Base-by-base conservation (phyloP, 75 land plant species). In the Sequoia sempervirens region DNA sequence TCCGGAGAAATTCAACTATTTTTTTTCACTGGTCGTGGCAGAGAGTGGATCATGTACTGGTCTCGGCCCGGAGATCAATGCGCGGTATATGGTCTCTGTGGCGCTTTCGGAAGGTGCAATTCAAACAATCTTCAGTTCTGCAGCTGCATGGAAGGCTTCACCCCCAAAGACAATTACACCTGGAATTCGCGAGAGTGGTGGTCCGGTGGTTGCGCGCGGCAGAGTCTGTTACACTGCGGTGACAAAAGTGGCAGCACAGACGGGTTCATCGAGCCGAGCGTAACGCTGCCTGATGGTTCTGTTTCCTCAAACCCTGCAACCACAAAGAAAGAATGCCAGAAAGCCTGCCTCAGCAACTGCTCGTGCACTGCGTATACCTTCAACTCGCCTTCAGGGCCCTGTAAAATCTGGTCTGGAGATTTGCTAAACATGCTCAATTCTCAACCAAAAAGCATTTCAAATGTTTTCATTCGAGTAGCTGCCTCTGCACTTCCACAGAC, bases 291-390 rank as follows among this genome's bases (percentile, higher is more conserved):
- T 37, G 45, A 1, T 15, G 17, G 5, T 2, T 45, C 7, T 8
- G 46, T 5, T 41, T 38, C 34, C 14, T 30, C 36, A 5, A 30
- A 69, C 34, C 34, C n/a, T 23, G 45, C 79, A 20, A 0, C 32
- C 2, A 54, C 88, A 82, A 14, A 30, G 73, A 69, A 69, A 9
- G 73, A 69, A 0, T 93, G 94, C 54, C 69, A 87, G 85, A 58
- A 83, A 15, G 52, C 83, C 37, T 93, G 92, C 70, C 72, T 83
- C 50, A 74, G 36, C 13, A 83, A 88, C 34, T 93, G 94, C 50
- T 88, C 91, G 75, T 93, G 94, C 82, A 87, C 82, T 28, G 91
- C 90, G 43, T 93, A 87, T 82, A 64, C 85, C 17, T 91, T 78
- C 53, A 9, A 28, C 3, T 6, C 23, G 5, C 1, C 47, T 26